A percentile compares a stretch with the other conserved stretches of the same genome.
Evolutionary conservation across 129 eudicot species (phyloP).

Genomic region (Ambrosia trifida): DNA sequence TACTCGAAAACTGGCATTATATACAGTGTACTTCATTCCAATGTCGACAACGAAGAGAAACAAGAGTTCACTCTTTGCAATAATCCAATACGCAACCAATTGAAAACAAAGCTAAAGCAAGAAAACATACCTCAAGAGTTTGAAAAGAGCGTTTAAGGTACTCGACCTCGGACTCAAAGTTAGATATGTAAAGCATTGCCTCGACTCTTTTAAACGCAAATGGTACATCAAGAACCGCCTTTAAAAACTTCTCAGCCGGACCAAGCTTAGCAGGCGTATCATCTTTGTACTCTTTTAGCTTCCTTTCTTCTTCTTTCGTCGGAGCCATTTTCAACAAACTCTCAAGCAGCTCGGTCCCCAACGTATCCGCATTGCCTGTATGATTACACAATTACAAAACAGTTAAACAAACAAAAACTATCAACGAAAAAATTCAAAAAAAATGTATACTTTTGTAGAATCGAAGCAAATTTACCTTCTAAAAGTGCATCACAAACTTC

Average conservation of each 20-base stretch:
- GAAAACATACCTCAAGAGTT: slow-evolving; percentile 78
- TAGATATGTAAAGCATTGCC: slow-evolving; percentile 86
- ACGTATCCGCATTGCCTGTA: slow-evolving; percentile 85
- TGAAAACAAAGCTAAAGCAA: not conserved
- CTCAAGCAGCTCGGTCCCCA: slow-evolving; percentile 96
- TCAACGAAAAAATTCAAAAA: not conserved
- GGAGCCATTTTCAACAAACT: slow-evolving; percentile 96
- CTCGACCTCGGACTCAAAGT: slow-evolving; percentile 89
- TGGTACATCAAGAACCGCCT: slow-evolving; percentile 92
- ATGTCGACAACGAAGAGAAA: not conserved
- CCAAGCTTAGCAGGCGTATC: slow-evolving; percentile 92
- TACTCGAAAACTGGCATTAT: not conserved
- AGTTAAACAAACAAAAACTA: not conserved
- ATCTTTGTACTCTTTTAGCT: slow-evolving; percentile 79
- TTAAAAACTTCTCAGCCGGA: slow-evolving; percentile 85
- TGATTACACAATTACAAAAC: not conserved
- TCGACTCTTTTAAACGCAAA: slow-evolving; percentile 86
- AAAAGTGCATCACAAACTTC: slow-evolving; percentile 94
- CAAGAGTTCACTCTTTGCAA: not conserved
- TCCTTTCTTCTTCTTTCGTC: slow-evolving; percentile 89
- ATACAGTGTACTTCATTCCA: not conserved
- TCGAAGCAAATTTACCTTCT: slow-evolving; percentile 59
- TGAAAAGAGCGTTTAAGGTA: slow-evolving; percentile 88
- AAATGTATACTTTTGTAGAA: not conserved
- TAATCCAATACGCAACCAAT: not conserved